Evolutionary conservation across 2,329 filamentous ascomycete species (phyloP), one percentile per base, ranked within the genome.

Genomic region (Cytospora leucostoma): DNA sequence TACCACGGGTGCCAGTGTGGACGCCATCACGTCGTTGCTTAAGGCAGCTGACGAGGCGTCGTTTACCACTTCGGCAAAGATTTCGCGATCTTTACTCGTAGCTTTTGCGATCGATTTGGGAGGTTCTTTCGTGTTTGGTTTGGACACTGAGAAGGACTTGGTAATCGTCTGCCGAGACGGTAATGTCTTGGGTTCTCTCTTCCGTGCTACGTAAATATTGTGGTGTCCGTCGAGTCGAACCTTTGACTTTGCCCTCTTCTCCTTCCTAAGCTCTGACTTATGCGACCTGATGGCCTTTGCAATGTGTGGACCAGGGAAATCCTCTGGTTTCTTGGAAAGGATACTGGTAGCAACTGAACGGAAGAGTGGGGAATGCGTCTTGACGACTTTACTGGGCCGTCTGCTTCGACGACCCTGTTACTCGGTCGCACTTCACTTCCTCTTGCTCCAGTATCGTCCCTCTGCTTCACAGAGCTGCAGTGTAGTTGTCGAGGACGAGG

Each of bases 311-410:
- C 63, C 63, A 21, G 59, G 34, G n/a, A 52, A 67, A 59, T 27
- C 58, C 59, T 69, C 60, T 71, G 44, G 40, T 47, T 73, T 68
- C 67, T 74, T 70, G 73, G 74, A 78, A 57, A 82, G 75, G 47
- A 75, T 73, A 59, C 75, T 71, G 68, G 79, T 78, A 56, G 79
- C 79, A 71, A 84, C 79, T 74, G 85, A 83, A 75, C 88, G 79
- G 75, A 89, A 88, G 71, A 90, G 83, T 78, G 86, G 86, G 69
- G 87, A 90, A 87, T 90, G 87, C 87, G 87, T 81, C 74, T 87
- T 88, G 83, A 74, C 85, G 84, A 77, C 77, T 70, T 74, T 72
- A 68, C 68, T 44, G 61, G 57, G 69, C 59, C 66, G 65, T 57
- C 57, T 27, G 17, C 7, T 21, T n/a, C n/a, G 50, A 62, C 63